Evolutionary conservation across 768 basidiomycete species (phyloP).

Genomic region (Amanita jacksonii): DNA sequence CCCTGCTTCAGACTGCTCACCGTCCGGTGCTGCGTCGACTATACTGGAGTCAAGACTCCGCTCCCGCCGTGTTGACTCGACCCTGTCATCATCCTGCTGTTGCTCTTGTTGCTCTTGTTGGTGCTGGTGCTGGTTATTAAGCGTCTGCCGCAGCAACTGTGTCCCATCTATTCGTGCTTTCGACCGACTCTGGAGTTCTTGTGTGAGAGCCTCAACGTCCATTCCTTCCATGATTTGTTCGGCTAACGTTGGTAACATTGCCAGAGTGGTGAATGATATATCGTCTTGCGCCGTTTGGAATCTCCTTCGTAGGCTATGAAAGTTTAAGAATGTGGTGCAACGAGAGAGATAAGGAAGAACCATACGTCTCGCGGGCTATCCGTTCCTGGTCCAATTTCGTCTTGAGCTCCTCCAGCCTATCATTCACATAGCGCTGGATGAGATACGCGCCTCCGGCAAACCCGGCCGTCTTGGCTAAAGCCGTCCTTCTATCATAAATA

Average conservation of each 20-base stretch:
- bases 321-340: not conserved
- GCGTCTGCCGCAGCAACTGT: constrained; percentile 6
- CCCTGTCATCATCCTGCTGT: no score
- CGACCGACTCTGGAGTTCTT: constrained; percentile 36
- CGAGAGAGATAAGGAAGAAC: constrained; percentile 12
- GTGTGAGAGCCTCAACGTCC: constrained; percentile 66
- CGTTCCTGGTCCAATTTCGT: constrained; percentile 50
- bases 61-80: not conserved
- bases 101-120: not conserved
- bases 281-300: constrained; percentile 75
- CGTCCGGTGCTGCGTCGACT: constrained; percentile 30
- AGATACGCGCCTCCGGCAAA: constrained; percentile 56
- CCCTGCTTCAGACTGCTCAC: constrained; percentile 34
- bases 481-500: constrained; percentile 37
- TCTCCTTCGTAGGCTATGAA: constrained; percentile 51
- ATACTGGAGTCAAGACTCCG: constrained; percentile 19
- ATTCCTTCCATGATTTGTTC: constrained; percentile 58
- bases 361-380: constrained; percentile 62
- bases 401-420: constrained; percentile 58
- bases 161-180: constrained; percentile 13
- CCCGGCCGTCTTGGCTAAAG: constrained; percentile 38
- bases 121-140: constrained; percentile 3
- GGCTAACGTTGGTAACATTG: constrained; percentile 57
- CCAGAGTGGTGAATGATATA: constrained; percentile 64
- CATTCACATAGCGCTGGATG: constrained; percentile 47